phyloP scores from a whole-genome alignment of 306 rosid species.

The Glycine soja region DNA sequence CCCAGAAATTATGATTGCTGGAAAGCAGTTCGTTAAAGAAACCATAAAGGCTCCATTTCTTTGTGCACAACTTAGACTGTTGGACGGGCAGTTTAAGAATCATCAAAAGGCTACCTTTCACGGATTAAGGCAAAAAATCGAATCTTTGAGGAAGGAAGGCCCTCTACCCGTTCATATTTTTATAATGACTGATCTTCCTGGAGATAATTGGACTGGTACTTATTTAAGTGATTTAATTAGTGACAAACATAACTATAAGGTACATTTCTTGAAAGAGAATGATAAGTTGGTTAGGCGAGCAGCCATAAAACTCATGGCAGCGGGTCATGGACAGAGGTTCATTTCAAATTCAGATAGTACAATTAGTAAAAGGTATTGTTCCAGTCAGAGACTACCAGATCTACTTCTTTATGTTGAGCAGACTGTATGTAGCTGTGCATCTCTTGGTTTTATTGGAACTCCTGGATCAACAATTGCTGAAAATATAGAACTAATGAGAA shows the following conservation, averaged over 20 bases:
- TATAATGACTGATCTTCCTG: conserved; percentile 91
- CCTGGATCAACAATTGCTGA: conserved; percentile 87
- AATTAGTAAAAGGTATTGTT: conserved; percentile 60
- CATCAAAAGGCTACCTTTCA: conserved; percentile 76
- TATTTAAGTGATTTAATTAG: conserved; percentile 72
- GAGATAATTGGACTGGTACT: conserved; percentile 74
- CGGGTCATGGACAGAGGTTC: conserved; percentile 61
- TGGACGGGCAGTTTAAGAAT: conserved; percentile 95
- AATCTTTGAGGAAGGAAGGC: conserved; percentile 57
- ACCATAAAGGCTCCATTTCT: conserved; percentile 73
- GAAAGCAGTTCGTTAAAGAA: conserved; percentile 59
- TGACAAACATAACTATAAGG: conserved; percentile 58
- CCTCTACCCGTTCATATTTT: conserved; percentile 66
- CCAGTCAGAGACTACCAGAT: conserved; percentile 57
- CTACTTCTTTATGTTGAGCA: conserved; percentile 81
- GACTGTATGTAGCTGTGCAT: conserved; percentile 80
- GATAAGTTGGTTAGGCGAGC: conserved; percentile 62
- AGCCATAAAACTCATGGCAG: conserved; percentile 61
- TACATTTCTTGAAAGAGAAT: conserved; percentile 62
- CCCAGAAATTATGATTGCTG: conserved; percentile 69
- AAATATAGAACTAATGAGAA: conserved; percentile 78
- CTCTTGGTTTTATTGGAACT: conserved; percentile 92
- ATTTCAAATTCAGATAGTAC: conserved; percentile 45
- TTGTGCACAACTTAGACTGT: conserved; percentile 86
- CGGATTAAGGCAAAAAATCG: conserved; percentile 64